A percentile compares a stretch with the other conserved stretches of the same genome.
Conservation (phyloP, 805 yeast species). For the Candida schatavii region DNA sequence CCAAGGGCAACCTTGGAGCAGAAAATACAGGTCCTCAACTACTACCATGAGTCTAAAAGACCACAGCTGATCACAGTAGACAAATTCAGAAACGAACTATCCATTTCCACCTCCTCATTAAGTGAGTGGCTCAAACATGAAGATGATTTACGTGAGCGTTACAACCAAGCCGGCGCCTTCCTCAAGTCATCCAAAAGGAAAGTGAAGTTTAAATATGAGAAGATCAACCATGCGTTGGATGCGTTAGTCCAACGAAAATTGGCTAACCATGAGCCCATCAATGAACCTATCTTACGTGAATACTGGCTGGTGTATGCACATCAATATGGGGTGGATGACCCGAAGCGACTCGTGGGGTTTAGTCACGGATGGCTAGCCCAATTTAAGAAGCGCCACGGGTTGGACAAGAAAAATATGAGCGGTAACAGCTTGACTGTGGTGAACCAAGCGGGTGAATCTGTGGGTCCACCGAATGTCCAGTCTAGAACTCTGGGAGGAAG, state of each 20-base stretch:
- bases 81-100: conserved; percentile 44
- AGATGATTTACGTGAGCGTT: conserved; percentile 45
- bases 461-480: background rate
- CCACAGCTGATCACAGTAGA: conserved; percentile 62
- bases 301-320: conserved; percentile 57
- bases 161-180: conserved; percentile 30
- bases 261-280: conserved; percentile 44
- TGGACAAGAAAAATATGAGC: conserved; percentile 33
- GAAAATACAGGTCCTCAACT: conserved; percentile 53
- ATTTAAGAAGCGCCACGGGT: conserved; percentile 57
- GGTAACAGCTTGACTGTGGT: conserved; percentile 10
- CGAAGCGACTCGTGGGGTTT: conserved; percentile 52
- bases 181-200: conserved; percentile 41
- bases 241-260: conserved; percentile 45
- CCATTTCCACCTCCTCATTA: conserved; percentile 59
- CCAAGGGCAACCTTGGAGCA: conserved; percentile 61
- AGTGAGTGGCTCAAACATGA: conserved; percentile 63
- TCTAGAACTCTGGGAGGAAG: background rate
- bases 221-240: conserved; percentile 60
- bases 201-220: conserved; percentile 52
- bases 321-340: conserved; percentile 56
- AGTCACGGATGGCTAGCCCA: conserved; percentile 65
- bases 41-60: conserved; percentile 43
- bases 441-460: background rate
- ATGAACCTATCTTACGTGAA: conserved; percentile 53